Conservation (phyloP, 805 yeast genomes). For the Wickerhamiella azymoides region DNA sequence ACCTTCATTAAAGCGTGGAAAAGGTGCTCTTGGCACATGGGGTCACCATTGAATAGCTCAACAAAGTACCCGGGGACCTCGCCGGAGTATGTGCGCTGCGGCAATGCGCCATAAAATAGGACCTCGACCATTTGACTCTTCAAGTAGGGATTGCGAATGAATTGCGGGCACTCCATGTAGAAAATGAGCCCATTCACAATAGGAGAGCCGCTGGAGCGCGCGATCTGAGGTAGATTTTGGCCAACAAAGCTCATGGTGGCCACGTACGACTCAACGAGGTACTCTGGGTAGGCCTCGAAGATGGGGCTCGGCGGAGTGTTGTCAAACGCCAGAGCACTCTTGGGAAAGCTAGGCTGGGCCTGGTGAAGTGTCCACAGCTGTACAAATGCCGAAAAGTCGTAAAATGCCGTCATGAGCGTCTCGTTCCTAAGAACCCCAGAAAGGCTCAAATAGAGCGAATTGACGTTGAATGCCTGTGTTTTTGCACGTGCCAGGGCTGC, state of each 20-base stretch:
- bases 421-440: conserved; percentile 48
- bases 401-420: conserved; percentile 46
- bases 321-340: conserved; percentile 4
- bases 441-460: conserved; percentile 41
- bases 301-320: conserved; percentile 28
- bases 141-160: conserved; percentile 84
- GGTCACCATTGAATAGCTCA: conserved; percentile 48
- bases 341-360: conserved; percentile 60
- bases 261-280: conserved; percentile 65
- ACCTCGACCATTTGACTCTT: conserved; percentile 74
- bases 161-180: conserved; percentile 48
- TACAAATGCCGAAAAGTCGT: conserved; percentile 67
- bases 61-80: conserved; percentile 51
- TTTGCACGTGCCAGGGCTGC: conserved; percentile 32
- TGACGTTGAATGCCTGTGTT: conserved; percentile 28
- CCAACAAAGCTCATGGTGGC: conserved; percentile 45
- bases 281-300: conserved; percentile 78
- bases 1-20: conserved; percentile 76
- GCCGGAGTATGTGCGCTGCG: conserved; percentile 30
- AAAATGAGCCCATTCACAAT: conserved; percentile 56
- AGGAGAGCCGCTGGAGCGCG: conserved; percentile 24
- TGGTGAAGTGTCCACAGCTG: conserved; percentile 55
- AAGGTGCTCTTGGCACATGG: conserved; percentile 47
- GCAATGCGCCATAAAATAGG: conserved; percentile 52
- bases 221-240: conserved; percentile 44